Conservation (phyloP, 345 rosid genomes). For the Dipteronia dyeriana region DNA sequence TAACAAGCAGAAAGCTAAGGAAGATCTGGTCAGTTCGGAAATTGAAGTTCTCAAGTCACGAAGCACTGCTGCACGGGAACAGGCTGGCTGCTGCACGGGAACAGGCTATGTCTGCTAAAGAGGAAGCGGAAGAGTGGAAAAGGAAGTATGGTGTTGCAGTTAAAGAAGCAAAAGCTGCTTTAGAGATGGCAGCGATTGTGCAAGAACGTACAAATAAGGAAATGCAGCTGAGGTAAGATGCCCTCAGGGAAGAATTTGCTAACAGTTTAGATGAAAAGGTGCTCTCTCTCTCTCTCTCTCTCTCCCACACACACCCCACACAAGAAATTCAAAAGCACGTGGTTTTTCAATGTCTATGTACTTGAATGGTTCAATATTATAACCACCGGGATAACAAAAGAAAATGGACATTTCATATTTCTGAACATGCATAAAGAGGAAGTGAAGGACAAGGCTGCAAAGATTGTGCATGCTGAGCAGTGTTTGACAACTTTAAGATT, state of each 20-base stretch:
- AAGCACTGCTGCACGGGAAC: constrained; percentile 85
- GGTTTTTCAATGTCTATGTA: background rate
- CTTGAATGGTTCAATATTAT: background rate
- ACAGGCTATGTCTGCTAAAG: constrained; percentile 83
- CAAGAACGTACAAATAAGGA: constrained; percentile 83
- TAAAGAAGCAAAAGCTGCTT: constrained; percentile 85
- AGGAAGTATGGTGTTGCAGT: constrained; percentile 85
- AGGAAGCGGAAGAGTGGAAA: constrained; percentile 92
- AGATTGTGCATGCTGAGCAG: constrained; percentile 81
- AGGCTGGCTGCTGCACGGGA: constrained; percentile 95
- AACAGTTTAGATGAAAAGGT: constrained; percentile 72
- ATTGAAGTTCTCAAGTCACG: constrained; percentile 76
- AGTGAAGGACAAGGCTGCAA: constrained; percentile 63
- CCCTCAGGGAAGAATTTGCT: constrained; percentile 72
- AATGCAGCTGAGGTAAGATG: constrained; percentile 85
- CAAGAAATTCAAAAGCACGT: background rate
- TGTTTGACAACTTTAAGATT: constrained; percentile 71
- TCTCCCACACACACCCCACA: background rate
- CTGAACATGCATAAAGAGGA: constrained; percentile 72
- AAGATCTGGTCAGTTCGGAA: constrained; percentile 76
- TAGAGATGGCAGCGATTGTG: constrained; percentile 85
- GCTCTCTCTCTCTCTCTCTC: background rate
- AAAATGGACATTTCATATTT: constrained; percentile 3
- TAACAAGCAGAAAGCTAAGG: constrained; percentile 74
- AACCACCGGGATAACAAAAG: background rate